Evolutionary conservation across 2,329 filamentous ascomycete species (phyloP), one percentile per base, ranked within the genome.

Genomic region (Fusarium sambucinum): DNA sequence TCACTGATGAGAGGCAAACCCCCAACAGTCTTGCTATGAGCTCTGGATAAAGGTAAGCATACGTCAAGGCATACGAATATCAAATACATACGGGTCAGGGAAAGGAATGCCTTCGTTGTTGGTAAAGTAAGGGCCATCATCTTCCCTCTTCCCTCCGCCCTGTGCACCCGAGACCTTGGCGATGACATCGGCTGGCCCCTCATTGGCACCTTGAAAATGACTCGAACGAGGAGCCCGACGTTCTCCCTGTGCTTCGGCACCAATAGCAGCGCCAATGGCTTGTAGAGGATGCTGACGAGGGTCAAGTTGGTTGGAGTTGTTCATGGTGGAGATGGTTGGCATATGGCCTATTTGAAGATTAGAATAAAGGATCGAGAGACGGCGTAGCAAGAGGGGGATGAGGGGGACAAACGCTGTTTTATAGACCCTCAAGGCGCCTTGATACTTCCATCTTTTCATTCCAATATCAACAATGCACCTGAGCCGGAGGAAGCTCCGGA

Each of bases 291-390:
- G 41, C 27, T 62, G 46, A 10, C 29, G 56, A 5, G 46, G 46
- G 29, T 62, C 55, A 2, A 62, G 59, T 11, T 54, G 46, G 35
- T 61, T 54, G 23, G 59, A 54, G 56, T 60, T 59, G 7, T 42
- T 35, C 56, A 60, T 61, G 14, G n/a, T 32, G 17, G n/a, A n/a
- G n/a, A n/a, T 45, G 21, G 3, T 27, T 16, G 21, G 4, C 13
- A 5, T 27, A 30, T 27, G 37, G 8, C 4, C 32, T 19, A 30
- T 14, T n/a, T 38, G 19, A 14, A n/a, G 30, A 10, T 33, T 23
- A 23, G 17, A 21, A 40, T 19, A 16, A 5, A 4, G 19, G 17
- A 7, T 37, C 17, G 19, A 6, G 29, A 29, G 13, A 6, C 5
- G 9, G 16, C 3, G 5, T 7, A 32, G 14, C 12, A 14, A 19